Evolutionary conservation across 495 filamentous ascomycete genomes (phyloP).

Genomic region (Lasiosphaeria ovina): DNA sequence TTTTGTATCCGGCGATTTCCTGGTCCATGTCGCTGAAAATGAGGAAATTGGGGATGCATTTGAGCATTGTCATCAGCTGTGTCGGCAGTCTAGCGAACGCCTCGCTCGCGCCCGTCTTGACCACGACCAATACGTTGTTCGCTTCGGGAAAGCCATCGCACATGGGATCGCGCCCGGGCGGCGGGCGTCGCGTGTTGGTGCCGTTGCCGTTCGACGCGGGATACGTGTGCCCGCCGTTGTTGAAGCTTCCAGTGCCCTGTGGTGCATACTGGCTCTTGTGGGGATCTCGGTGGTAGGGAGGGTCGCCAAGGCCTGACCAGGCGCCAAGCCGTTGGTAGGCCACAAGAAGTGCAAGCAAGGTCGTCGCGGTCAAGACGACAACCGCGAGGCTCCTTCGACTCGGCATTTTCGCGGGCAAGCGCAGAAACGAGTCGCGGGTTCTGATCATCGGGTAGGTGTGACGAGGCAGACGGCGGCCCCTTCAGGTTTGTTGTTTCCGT

Average conservation of each 20-base stretch:
- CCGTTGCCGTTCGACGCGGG: background rate
- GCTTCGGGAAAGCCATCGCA: conserved; percentile 40
- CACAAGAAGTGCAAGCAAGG: conserved; percentile 29
- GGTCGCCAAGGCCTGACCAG: conserved; percentile 26
- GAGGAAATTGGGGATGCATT: conserved; percentile 52
- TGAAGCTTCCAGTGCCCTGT: background rate
- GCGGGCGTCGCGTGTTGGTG: conserved; percentile 7
- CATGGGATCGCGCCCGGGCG: conserved; percentile 14
- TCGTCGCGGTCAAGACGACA: conserved; percentile 20
- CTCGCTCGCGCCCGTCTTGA: conserved; percentile 60
- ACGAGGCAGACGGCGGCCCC: background rate
- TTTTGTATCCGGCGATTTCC: conserved; percentile 43
- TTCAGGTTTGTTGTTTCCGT: background rate
- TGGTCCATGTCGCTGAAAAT: conserved; percentile 60
- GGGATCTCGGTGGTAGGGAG: conserved; percentile 17
- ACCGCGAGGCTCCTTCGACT: conserved; percentile 9
- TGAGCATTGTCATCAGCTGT: conserved; percentile 53
- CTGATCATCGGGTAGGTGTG: background rate
- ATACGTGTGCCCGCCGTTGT: too few species aligned
- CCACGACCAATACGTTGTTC: conserved; percentile 43
- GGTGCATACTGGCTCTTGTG: conserved; percentile 15
- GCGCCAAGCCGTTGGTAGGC: conserved; percentile 25
- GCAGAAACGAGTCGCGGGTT: background rate
- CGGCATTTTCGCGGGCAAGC: conserved; percentile 7
- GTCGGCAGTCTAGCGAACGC: conserved; percentile 52